Evolutionary conservation across 495 filamentous ascomycete species (phyloP).

Genomic region (Annulohypoxylon moriforme): DNA sequence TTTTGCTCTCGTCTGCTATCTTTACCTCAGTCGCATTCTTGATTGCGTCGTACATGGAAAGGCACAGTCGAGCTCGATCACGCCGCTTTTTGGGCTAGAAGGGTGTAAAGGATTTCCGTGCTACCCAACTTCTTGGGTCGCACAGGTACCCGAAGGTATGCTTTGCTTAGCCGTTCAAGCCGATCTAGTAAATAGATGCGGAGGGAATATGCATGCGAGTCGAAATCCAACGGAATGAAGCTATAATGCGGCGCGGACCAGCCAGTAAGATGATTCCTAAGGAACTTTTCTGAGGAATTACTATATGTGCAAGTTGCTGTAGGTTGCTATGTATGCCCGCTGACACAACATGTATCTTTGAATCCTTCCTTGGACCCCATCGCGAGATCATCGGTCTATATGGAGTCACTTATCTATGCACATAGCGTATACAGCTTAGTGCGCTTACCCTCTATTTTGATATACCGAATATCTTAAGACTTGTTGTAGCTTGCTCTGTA

Average conservation of each 20-base stretch:
- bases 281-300: constrained; percentile 9
- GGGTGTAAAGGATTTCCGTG: constrained; percentile 31
- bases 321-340: constrained; percentile 6
- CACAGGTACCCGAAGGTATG: constrained; percentile 14
- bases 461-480: constrained; percentile 22
- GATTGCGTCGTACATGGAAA: constrained; percentile 37
- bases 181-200: constrained; percentile 39
- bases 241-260: constrained; percentile 30
- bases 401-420: constrained; percentile 28
- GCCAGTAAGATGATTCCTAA: constrained; percentile 23
- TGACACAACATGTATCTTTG: constrained; percentile 29
- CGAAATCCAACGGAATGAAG: constrained; percentile 24
- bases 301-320: not conserved
- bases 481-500: constrained; percentile 14
- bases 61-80: constrained; percentile 24
- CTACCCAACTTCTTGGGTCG: constrained; percentile 35
- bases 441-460: constrained; percentile 40
- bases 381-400: constrained; percentile 28
- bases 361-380: constrained; percentile 42
- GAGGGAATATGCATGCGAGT: constrained; percentile 40
- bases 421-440: constrained; percentile 24
- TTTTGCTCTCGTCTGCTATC: not conserved
- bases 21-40: constrained; percentile 18
- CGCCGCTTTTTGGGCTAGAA: constrained; percentile 24
- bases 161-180: constrained; percentile 36